These are phyloP conservation scores for Umbelopsis sp. DNA, from an alignment of 371 early-diverging fungal species.

Conservation along the genomic window DNA sequence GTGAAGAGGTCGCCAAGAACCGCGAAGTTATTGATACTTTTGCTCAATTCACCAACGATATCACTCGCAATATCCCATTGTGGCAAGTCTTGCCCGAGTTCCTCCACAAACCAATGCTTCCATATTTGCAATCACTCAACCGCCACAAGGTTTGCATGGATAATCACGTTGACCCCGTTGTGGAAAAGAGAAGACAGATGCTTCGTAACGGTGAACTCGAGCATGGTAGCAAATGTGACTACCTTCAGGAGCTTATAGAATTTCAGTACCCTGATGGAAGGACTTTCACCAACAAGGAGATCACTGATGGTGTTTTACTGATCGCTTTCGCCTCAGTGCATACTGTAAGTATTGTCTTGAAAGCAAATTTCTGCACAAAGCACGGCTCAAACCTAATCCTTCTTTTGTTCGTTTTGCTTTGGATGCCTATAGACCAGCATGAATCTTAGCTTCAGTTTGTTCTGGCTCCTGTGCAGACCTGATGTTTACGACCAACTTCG, in stretches of 20 bases:
- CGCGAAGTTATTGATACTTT: slow-evolving; percentile 36
- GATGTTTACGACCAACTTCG: slow-evolving; percentile 28
- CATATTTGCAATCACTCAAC: slow-evolving; percentile 29
- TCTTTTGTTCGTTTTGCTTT: too few species aligned
- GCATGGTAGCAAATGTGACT: slow-evolving; percentile 23
- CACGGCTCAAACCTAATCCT: too few species aligned
- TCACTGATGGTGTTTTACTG: slow-evolving; percentile 30
- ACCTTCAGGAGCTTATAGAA: slow-evolving; percentile 35
- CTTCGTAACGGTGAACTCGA: slow-evolving; percentile 14
- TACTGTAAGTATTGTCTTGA: background rate
- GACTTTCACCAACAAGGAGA: slow-evolving; percentile 24
- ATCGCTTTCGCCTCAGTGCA: slow-evolving; percentile 48
- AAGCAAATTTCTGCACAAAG: background rate
- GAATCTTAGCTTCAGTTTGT: slow-evolving; percentile 32
- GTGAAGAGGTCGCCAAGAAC: slow-evolving; percentile 32
- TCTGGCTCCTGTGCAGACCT: slow-evolving; percentile 41
- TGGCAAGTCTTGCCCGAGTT: slow-evolving; percentile 28
- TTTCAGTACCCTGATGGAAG: slow-evolving; percentile 29
- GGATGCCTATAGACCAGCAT: slow-evolving; percentile 22
- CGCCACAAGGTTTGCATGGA: slow-evolving; percentile 35
- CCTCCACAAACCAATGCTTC: slow-evolving; percentile 32
- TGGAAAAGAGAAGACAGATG: slow-evolving; percentile 25
- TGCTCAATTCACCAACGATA: slow-evolving; percentile 41
- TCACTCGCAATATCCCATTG: slow-evolving; percentile 30
- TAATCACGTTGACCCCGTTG: slow-evolving; percentile 28